These are phyloP conservation scores for Syzygium malaccense DNA, from an alignment of 441 rosid species.

Conservation along the genomic window DNA sequence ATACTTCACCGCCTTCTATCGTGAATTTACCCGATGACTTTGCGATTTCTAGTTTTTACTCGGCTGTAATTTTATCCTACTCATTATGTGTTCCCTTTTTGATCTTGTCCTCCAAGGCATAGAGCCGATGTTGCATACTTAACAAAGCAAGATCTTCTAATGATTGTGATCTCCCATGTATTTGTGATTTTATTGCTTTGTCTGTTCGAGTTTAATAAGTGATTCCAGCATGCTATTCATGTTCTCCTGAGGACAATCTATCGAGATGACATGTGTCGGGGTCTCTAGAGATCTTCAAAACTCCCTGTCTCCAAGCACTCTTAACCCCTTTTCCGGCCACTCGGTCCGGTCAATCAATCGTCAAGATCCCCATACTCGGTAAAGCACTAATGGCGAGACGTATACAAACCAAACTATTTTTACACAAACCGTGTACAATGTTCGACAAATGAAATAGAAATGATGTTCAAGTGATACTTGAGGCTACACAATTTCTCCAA, in stretches of 20 bases:
- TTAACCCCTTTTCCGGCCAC: not conserved
- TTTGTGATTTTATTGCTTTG: not conserved
- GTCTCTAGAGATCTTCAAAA: rapidly evolving
- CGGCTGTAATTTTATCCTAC: not conserved
- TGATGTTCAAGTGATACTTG: not conserved
- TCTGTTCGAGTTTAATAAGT: not conserved
- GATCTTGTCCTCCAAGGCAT: not conserved
- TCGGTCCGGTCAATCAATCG: not conserved
- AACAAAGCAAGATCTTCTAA: not conserved
- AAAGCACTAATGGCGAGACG: not conserved
- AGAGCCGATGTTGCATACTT: not conserved
- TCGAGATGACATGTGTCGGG: rapidly evolving
- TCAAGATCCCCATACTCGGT: not conserved
- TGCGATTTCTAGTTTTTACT: not conserved
- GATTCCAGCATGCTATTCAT: not conserved
- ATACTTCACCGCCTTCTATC: not conserved
- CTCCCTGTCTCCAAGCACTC: too few species aligned
- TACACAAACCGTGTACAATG: too few species aligned
- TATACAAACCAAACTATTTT: not conserved
- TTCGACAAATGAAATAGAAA: not conserved
- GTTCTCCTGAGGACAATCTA: not conserved
- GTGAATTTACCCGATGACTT: not conserved
- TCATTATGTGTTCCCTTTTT: not conserved
- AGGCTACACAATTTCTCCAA: not conserved
- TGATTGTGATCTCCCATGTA: rapidly evolving